Percentiles rank a stretch among this genome's conserved stretches.
Conservation (phyloP, 495 filamentous ascomycete genomes). For the Aspergillus diversus region DNA sequence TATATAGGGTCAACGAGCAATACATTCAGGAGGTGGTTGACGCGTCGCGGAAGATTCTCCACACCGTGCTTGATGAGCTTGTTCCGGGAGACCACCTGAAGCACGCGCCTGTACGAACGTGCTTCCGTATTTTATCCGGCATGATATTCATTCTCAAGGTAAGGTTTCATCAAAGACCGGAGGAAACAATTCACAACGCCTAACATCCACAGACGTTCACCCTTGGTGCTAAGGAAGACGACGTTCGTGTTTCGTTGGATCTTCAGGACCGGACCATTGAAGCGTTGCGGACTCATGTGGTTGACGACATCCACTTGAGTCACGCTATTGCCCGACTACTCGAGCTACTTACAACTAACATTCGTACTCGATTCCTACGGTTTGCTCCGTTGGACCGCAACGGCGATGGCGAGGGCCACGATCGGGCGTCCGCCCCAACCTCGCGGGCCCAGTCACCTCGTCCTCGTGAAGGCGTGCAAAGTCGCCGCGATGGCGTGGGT, state of each 20-base stretch:
- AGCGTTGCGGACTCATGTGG: conserved; percentile 80
- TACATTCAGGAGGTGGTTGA: conserved; percentile 90
- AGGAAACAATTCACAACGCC: not conserved
- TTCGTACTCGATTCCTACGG: conserved; percentile 74
- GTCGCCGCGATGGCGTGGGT: conserved; percentile 37
- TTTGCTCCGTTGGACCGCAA: conserved; percentile 51
- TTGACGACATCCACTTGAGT: conserved; percentile 96
- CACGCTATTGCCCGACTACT: conserved; percentile 92
- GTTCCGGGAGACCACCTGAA: conserved; percentile 82
- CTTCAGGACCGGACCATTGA: conserved; percentile 81
- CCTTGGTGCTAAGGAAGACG: conserved; percentile 85
- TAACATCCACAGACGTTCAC: conserved; percentile 73
- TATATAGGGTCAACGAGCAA: conserved; percentile 63
- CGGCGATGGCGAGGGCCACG: conserved; percentile 43
- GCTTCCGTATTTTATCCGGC: conserved; percentile 90
- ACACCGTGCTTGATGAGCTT: conserved; percentile 80
- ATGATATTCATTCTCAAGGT: conserved; percentile 92
- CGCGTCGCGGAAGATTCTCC: conserved; percentile 80
- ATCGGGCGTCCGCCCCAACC: conserved; percentile 39
- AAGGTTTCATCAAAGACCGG: conserved; percentile 10
- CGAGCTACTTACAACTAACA: conserved; percentile 73
- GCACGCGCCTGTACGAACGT: conserved; percentile 90
- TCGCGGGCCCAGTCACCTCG: conserved; percentile 43
- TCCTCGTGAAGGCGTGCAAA: conserved; percentile 34
- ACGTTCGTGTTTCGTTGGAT: conserved; percentile 78